Evolutionary conservation across 768 basidiomycete genomes (phyloP), one percentile per base, ranked within the genome.

Genomic region (Mycena rosella): DNA sequence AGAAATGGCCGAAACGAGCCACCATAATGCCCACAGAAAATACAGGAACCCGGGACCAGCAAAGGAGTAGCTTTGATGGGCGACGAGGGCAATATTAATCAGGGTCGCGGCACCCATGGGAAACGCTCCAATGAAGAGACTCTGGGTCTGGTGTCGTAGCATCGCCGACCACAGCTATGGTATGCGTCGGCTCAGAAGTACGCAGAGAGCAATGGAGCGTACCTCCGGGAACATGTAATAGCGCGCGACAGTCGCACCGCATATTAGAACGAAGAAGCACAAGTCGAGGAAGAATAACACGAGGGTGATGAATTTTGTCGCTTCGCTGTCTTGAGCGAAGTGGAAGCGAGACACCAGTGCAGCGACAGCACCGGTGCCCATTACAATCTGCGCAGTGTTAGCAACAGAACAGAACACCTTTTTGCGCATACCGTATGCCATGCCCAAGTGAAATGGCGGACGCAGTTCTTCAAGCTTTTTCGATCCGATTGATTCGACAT

Each of bases 21-120:
- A 92, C 90, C 91, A 92, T 22, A 88, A 68, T 0, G 73, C 86
- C 86, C 89, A 89, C 47, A 89, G 71, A 10, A 79, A 66, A 48
- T 85, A 88, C 1, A 89, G 73, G 74, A 89, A 87, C 0, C 63
- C 51, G 17, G 74, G 77, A 4, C 88, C 87, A 3, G 87, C 87
- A 45, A 89, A 84, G 24, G 76, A 73, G 70, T 81, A 85, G 38
- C 74, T 72, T n/a, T 76, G 72, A 63, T 85, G 73, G 18, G 85
- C 73, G 9, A 76, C 75, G 20, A 84, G 79, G 1, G 83, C 80
- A 42, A 83, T 75, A 54, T 79, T 84, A 56, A 89, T 82, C 17
- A 90, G 73, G 0, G 89, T 89, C 5, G 83, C 78, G 11, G 78
- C 81, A 15, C 84, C 87, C 88, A 90, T 89, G 0, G 86, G 86